Base-by-base conservation (phyloP, 2,329 filamentous ascomycete genomes). In the Epichloe scottii region DNA sequence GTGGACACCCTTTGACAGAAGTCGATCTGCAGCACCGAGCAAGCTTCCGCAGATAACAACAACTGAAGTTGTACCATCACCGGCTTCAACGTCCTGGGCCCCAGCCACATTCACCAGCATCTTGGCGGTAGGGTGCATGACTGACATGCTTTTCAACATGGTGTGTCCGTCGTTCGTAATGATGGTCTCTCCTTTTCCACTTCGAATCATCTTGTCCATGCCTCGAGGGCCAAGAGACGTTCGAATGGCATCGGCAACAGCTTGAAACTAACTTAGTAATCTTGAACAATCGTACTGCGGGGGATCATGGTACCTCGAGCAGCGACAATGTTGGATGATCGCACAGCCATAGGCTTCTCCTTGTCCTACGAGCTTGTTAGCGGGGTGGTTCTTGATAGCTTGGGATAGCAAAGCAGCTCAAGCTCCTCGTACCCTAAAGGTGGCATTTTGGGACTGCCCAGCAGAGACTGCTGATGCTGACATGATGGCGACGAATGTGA, bases 141-240 rank as follows among this genome's bases (percentile, higher is more conserved):
- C 93, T 58, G 88, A 87, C 93, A 98, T 97, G 76, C 91, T 91
- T 74, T 87, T 95, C 65, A 98, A 75, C 91, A 98, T 98, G 52
- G 93, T 98, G 75, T 94, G 95, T 68, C 93, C 93, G 72, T 98
- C 93, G 76, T 98, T 98, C 65, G 93, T 98, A 73, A 98, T 98
- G 69, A 97, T 93, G 53, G 90, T 96, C 71, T 95, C 88, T 72
- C 91, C 93, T 74, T 89, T 95, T 67, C 89, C 87, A 54, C 86
- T 94, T 76, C 94, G 87, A 63, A 98, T 97, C 90, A 96, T 96
- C 77, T 96, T 96, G 75, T 96, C 90, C 90, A 96, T 96, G 66
- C 93, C 93, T 70, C 93, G 84, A 58, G 93, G 93, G 57, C 93
- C 93, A 59, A 98, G 78, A 55, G 93, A 97, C 30, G 91, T 97